phyloP scores from a whole-genome alignment of 208 protist genomes.

The Trypanosoma theileri region DNA sequence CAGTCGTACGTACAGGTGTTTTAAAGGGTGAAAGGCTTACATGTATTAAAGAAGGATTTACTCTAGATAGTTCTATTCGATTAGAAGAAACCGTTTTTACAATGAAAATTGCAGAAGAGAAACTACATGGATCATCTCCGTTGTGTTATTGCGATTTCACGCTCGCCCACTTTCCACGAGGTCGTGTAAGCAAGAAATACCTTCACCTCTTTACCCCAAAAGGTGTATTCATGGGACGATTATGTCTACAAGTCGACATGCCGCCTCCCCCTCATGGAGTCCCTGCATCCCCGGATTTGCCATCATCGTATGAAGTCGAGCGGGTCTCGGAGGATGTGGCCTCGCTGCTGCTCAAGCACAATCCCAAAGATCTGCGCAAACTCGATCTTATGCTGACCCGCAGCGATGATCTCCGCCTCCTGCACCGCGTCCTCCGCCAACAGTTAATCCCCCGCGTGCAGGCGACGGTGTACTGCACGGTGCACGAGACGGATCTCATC shows the following conservation, averaged over 20 bases:
- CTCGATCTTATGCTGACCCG: constrained; percentile 54
- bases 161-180: constrained; percentile 38
- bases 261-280: constrained; percentile 21
- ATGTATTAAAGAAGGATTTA: constrained; percentile 24
- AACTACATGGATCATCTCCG: constrained; percentile 27
- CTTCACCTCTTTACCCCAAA: constrained; percentile 63
- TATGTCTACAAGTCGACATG: constrained; percentile 45
- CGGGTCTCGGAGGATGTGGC: constrained; percentile 68
- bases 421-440: constrained; percentile 57
- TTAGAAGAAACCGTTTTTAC: constrained; percentile 34
- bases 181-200: constrained; percentile 36
- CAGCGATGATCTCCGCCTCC: constrained; percentile 34
- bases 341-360: constrained; percentile 63
- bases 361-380: constrained; percentile 55
- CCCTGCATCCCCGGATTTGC: background rate
- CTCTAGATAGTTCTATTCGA: constrained; percentile 7
- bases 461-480: constrained; percentile 63
- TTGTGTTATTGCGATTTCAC: constrained; percentile 73
- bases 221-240: constrained; percentile 54
- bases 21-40: background rate
- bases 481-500: constrained; percentile 46
- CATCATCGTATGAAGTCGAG: constrained; percentile 26
- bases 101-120: constrained; percentile 49
- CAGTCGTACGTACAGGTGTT: constrained; percentile 19
- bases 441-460: constrained; percentile 61